phyloP scores from a whole-genome alignment of 768 basidiomycete species.

The Boletales sp. region DNA sequence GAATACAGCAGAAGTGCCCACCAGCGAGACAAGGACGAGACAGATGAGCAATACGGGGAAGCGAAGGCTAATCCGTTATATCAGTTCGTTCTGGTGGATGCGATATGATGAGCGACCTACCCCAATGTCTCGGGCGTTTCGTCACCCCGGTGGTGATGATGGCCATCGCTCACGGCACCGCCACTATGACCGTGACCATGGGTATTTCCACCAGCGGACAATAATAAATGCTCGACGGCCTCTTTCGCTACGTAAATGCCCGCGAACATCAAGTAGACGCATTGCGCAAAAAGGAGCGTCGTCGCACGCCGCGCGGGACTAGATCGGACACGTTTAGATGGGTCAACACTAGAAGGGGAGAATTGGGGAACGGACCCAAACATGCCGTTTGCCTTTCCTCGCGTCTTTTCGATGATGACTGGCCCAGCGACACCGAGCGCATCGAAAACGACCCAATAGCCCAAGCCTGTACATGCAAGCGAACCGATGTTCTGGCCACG shows the following conservation, averaged over 20 bases:
- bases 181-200: slow-evolving; percentile 59
- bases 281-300: slow-evolving; percentile 73
- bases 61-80: slow-evolving; percentile 44
- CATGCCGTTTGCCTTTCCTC: slow-evolving; percentile 29
- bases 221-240: slow-evolving; percentile 86
- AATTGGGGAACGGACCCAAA: slow-evolving; percentile 56
- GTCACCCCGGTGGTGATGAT: slow-evolving; percentile 69
- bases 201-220: slow-evolving; percentile 80
- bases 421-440: slow-evolving; percentile 68
- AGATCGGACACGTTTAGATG: not conserved
- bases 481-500: slow-evolving; percentile 86
- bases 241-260: slow-evolving; percentile 97
- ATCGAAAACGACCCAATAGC: slow-evolving; percentile 97
- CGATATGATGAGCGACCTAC: slow-evolving; percentile 27
- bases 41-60: slow-evolving; percentile 61
- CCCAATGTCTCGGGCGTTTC: slow-evolving; percentile 39
- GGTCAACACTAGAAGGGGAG: slow-evolving; percentile 15
- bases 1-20: slow-evolving; percentile 54
- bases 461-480: slow-evolving; percentile 82
- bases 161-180: slow-evolving; percentile 46
- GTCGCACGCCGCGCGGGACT: slow-evolving; percentile 69
- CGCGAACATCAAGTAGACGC: slow-evolving; percentile 91
- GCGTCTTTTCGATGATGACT: slow-evolving; percentile 32
- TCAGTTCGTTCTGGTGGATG: not conserved
- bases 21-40: slow-evolving; percentile 53